Percentiles rank a stretch among this genome's conserved stretches.
phyloP scores from a whole-genome alignment of 345 rosid genomes.

The Excoecaria cochinchinensis region DNA sequence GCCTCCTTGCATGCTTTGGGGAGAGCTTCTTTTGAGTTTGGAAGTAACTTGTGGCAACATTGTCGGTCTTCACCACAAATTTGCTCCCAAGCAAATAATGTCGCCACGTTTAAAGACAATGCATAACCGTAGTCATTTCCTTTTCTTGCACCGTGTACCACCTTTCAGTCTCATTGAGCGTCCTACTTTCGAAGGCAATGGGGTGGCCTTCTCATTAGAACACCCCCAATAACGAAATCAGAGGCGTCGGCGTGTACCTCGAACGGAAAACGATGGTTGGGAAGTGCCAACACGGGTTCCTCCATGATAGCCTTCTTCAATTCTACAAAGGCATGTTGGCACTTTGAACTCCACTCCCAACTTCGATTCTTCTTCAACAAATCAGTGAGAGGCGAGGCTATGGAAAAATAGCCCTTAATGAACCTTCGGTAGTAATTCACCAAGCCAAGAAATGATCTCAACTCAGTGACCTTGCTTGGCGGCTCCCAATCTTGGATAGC shows the following conservation, averaged over 20 bases:
- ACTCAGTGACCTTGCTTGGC: not conserved
- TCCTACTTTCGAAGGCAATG: not conserved
- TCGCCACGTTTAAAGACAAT: too few species aligned
- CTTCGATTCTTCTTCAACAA: not conserved
- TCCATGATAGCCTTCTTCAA: not conserved
- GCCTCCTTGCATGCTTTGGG: not conserved
- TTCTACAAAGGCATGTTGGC: not conserved
- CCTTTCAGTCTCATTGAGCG: not conserved
- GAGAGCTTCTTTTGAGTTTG: not conserved
- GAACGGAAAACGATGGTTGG: not conserved
- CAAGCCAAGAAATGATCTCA: not conserved
- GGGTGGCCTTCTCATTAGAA: not conserved
- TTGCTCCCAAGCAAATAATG: not conserved
- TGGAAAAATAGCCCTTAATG: not conserved
- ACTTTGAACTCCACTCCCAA: not conserved
- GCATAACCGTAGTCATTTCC: not conserved
- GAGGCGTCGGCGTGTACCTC: not conserved
- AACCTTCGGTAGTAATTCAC: slow-evolving; percentile 4
- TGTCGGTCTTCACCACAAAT: not conserved
- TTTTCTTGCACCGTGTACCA: not conserved
- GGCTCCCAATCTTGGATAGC: not conserved
- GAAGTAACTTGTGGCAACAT: not conserved
- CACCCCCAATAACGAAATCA: not conserved
- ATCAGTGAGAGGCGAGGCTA: not conserved
- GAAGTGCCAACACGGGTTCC: not conserved